phyloP scores from a whole-genome alignment of 2,329 filamentous ascomycete genomes.

The Scedosporium boydii region DNA sequence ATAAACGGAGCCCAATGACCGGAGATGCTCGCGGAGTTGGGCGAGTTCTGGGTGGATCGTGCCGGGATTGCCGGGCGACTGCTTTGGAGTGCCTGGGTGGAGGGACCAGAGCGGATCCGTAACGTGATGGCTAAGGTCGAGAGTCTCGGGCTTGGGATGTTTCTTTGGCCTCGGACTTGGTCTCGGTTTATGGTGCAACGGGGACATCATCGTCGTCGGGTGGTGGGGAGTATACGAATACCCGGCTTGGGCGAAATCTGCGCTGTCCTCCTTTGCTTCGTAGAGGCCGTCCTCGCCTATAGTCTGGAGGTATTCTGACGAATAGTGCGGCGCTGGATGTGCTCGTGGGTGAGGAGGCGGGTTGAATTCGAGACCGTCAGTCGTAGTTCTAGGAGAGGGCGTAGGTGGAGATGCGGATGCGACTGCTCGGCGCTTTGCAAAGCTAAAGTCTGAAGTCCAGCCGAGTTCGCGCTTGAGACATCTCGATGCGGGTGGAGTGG shows the following conservation, averaged over 20 bases:
- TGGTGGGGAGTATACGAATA: too few relatives aligned
- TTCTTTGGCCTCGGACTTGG: neutral
- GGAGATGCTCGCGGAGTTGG: slow-evolving; percentile 15
- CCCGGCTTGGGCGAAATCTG: too few relatives aligned
- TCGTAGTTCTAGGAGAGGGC: slow-evolving; percentile 10
- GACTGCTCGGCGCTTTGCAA: neutral
- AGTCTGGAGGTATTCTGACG: too few relatives aligned
- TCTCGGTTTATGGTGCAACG: neutral
- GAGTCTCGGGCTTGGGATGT: neutral
- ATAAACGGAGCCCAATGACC: slow-evolving; percentile 11
- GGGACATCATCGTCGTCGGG: neutral
- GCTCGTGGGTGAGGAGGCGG: too few relatives aligned
- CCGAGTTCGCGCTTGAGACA: neutral
- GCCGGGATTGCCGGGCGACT: slow-evolving; percentile 5
- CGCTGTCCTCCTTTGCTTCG: too few relatives aligned
- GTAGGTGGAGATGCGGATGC: neutral
- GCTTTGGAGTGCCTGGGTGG: neutral
- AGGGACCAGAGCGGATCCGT: neutral
- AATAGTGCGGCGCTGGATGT: too few relatives aligned
- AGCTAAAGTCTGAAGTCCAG: slow-evolving; percentile 3
- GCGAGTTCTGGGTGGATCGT: slow-evolving; percentile 14
- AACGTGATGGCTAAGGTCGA: neutral
- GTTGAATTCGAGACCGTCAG: neutral
- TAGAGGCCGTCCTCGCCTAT: neutral
- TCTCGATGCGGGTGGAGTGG: neutral